These are phyloP conservation scores for Melocanna baccifera DNA, from an alignment of 176 grass and related monocot species.

Conservation along the genomic window DNA sequence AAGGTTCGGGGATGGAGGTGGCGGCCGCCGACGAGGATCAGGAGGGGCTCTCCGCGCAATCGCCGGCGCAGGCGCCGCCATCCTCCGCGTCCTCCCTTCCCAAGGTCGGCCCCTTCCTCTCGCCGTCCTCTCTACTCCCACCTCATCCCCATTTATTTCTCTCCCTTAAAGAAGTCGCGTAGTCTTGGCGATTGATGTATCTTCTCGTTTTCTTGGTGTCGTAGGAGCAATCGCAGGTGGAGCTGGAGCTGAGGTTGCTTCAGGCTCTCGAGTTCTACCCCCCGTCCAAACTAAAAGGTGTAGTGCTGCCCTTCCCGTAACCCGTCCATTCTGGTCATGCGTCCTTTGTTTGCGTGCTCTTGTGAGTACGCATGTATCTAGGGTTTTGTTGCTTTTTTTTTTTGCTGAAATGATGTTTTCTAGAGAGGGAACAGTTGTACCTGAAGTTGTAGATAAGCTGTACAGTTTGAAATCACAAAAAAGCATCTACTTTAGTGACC, in stretches of 20 bases:
- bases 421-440: not conserved
- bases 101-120: conserved; percentile 29
- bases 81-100: conserved; percentile 70
- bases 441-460: not conserved
- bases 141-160: not conserved
- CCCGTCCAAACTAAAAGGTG: conserved; percentile 63
- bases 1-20: conserved; percentile 28
- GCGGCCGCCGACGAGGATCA: conserved; percentile 51
- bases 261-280: conserved; percentile 66
- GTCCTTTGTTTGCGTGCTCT: not conserved
- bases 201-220: not conserved
- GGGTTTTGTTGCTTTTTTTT: not conserved
- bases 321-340: not conserved
- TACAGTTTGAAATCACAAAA: not conserved
- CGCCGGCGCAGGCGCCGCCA: conserved; percentile 55
- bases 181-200: not conserved
- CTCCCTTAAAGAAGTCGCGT: not conserved
- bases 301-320: not conserved
- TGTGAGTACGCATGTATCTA: not conserved
- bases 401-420: not conserved
- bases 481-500: not conserved
- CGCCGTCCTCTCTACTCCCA: too few relatives aligned
- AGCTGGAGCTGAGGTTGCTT: conserved; percentile 58
- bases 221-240: conserved; percentile 68
- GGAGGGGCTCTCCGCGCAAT: conserved; percentile 49